Conservation (phyloP, 192 early-diverging fungal species). For the Mortierella hygrophila region DNA sequence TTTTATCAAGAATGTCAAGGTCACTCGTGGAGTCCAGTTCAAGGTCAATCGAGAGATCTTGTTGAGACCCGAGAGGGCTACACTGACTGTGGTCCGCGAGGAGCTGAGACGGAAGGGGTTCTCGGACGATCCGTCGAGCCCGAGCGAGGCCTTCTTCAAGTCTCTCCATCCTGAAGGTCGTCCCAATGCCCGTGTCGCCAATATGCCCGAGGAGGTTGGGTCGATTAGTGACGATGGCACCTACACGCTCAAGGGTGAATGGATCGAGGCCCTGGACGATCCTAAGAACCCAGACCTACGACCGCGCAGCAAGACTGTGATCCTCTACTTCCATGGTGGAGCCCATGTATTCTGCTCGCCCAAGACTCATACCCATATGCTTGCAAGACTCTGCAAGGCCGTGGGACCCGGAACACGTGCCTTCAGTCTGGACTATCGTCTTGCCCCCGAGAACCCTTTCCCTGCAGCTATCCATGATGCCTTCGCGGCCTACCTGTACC, state of each 20-base stretch:
- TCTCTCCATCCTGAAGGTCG: slow-evolving; percentile 16
- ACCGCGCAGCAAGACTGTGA: slow-evolving; percentile 17
- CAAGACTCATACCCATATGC: slow-evolving; percentile 9
- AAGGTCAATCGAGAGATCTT: slow-evolving; percentile 19
- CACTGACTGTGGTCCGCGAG: not conserved
- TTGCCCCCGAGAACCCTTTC: slow-evolving; percentile 84
- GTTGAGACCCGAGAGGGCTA: slow-evolving; percentile 9
- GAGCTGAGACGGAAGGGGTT: not conserved
- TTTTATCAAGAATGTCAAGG: not conserved
- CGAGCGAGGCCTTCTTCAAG: slow-evolving; percentile 10
- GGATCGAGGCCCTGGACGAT: slow-evolving; percentile 20
- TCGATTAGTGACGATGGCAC: slow-evolving; percentile 4
- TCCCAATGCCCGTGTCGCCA: slow-evolving; percentile 6
- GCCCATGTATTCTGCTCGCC: slow-evolving; percentile 18
- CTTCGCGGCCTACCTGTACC: slow-evolving; percentile 76
- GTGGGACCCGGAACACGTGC: slow-evolving; percentile 21
- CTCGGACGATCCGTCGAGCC: slow-evolving; percentile 15
- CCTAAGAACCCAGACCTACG: slow-evolving; percentile 27
- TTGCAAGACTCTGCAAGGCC: slow-evolving; percentile 4
- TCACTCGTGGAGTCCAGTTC: slow-evolving; percentile 8
- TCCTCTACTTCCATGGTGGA: slow-evolving; percentile 29
- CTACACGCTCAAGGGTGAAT: slow-evolving; percentile 20
- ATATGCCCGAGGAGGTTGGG: slow-evolving; percentile 28
- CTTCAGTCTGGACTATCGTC: slow-evolving; percentile 75
- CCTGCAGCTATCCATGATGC: slow-evolving; percentile 87